Evolutionary conservation across 2,329 filamentous ascomycete genomes (phyloP).

Genomic region (Atkinsonella texensis): DNA sequence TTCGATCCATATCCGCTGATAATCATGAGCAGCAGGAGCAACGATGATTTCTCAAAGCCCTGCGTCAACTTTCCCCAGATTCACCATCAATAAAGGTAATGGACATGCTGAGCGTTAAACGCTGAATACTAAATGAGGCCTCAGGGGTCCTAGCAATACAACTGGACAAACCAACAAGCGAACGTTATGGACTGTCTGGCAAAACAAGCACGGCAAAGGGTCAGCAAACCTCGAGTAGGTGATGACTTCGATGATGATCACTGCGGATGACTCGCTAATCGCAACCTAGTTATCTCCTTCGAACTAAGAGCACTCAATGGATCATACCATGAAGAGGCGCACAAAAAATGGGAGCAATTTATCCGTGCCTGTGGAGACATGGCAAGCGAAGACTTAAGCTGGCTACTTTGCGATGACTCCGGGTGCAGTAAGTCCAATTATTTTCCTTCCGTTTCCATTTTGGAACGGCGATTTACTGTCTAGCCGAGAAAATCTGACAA

Average conservation of each 20-base stretch:
- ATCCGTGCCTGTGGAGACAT: constrained; percentile 70
- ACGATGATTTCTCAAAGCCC: constrained; percentile 75
- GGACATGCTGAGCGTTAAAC: constrained; percentile 1
- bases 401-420: constrained; percentile 63
- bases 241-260: background rate
- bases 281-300: constrained; percentile 55
- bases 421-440: constrained; percentile 13
- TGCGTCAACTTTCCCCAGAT: constrained; percentile 57
- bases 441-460: background rate
- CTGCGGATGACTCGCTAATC: background rate
- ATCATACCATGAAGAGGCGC: constrained; percentile 23
- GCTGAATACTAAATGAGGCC: background rate
- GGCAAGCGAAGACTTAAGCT: constrained; percentile 53
- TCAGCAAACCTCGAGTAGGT: constrained; percentile 1
- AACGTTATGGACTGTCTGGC: constrained; percentile 69
- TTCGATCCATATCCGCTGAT: background rate
- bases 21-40: constrained; percentile 48
- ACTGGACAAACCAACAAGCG: constrained; percentile 70
- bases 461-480: too few relatives aligned
- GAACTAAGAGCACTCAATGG: constrained; percentile 66
- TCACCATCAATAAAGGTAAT: constrained; percentile 56
- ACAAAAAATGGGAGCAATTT: constrained; percentile 22
- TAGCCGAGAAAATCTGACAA: background rate
- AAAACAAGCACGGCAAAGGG: constrained; percentile 40
- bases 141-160: constrained; percentile 62